Evolutionary conservation across 2,329 filamentous ascomycete genomes (phyloP).

Genomic region (Xylaria sp.): DNA sequence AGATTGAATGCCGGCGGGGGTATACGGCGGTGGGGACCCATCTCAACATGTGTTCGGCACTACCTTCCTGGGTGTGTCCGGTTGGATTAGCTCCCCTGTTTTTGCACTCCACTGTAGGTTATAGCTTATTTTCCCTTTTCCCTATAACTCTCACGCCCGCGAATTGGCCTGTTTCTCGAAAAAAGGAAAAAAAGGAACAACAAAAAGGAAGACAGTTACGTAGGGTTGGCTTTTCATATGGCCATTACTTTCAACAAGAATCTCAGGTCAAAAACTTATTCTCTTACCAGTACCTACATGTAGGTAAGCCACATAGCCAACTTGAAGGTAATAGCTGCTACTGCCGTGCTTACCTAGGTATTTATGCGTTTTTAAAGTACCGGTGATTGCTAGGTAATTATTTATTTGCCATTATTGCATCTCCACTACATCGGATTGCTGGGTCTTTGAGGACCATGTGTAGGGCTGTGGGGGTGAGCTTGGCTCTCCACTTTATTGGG

Average conservation of each 20-base stretch:
- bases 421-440: neutral
- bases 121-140: neutral
- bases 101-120: neutral
- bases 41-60: slow-evolving; percentile 1
- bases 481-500: neutral
- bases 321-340: too few relatives aligned
- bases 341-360: too few relatives aligned
- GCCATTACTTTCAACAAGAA: too few relatives aligned
- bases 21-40: too few relatives aligned
- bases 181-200: too few relatives aligned
- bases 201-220: neutral
- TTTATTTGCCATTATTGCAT: too few relatives aligned
- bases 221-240: neutral
- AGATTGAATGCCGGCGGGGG: neutral
- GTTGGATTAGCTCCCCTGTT: neutral
- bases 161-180: too few relatives aligned
- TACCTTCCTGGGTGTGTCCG: slow-evolving; percentile 2
- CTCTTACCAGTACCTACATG: too few relatives aligned
- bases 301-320: too few relatives aligned
- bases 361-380: too few relatives aligned
- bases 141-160: neutral
- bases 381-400: neutral
- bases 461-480: neutral
- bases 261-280: too few relatives aligned
- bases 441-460: neutral